These are phyloP conservation scores for Persicaria maculosa DNA, from an alignment of 148 eudicot genomes.

Conservation along the genomic window DNA sequence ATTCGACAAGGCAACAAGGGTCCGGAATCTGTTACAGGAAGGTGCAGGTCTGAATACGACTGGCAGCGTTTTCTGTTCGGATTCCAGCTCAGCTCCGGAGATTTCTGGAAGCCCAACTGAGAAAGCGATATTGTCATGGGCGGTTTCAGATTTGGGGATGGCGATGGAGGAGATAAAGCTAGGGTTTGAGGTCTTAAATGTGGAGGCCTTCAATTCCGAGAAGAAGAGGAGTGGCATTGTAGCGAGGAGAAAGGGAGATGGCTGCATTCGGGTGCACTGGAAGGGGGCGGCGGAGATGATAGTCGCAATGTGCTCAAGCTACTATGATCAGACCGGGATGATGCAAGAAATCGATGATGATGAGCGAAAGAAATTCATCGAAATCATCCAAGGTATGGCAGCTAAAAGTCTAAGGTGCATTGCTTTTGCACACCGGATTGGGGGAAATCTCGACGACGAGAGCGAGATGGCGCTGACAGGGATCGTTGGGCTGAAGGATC, in stretches of 20 bases:
- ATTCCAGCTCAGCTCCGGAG: conserved; percentile 5
- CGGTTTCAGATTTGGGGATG: conserved; percentile 23
- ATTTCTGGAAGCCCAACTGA: conserved; percentile 43
- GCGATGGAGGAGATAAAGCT: conserved; percentile 16
- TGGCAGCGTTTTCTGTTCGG: conserved; percentile 17
- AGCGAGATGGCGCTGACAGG: conserved; percentile 9
- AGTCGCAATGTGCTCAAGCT: conserved; percentile 28
- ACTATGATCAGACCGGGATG: conserved; percentile 20
- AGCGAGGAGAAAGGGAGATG: conserved; percentile 5
- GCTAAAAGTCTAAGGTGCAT: conserved; percentile 33
- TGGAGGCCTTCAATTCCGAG: conserved; percentile 35
- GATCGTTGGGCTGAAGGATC: conserved; percentile 24
- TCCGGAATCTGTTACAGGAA: conserved; percentile 12
- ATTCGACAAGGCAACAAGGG: conserved; percentile 1
- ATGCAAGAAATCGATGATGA: conserved; percentile 11
- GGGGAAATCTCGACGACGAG: background rate
- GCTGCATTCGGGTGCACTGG: conserved; percentile 25
- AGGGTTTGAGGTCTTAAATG: conserved; percentile 22
- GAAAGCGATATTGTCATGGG: conserved; percentile 35
- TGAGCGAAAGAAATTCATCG: conserved; percentile 6
- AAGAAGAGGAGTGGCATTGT: conserved; percentile 30
- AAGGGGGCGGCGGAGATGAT: conserved; percentile 52
- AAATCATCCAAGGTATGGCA: conserved; percentile 29
- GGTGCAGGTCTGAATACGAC: conserved; percentile 26
- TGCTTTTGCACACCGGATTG: conserved; percentile 21